Evolutionary conservation across 2,329 filamentous ascomycete genomes (phyloP), one percentile per base, ranked within the genome.

Genomic region (Diplodia mutila): DNA sequence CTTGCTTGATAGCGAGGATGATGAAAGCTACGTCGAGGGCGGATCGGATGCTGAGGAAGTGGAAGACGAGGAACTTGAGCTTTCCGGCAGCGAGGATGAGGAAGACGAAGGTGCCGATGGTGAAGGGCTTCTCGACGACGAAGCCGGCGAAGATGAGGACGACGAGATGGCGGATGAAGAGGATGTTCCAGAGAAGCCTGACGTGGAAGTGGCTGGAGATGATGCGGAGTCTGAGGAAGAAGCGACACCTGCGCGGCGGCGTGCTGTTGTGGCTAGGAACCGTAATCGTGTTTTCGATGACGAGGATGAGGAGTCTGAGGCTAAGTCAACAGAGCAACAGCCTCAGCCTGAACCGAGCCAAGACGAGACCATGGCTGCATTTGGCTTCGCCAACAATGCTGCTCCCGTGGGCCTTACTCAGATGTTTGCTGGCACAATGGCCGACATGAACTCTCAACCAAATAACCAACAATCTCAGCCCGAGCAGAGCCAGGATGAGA

Each of bases 361-460:
- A 23, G 72, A 76, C 29, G 74, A 77, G 52, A 68, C 71, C 11
- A 76, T 77, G 69, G 78, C 78, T 11, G 79, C 77, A 7, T 81
- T 81, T 69, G 74, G 80, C 72, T 76, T 83, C 74, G 68, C 76
- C 7, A 73, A 74, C n/a, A 63, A 52, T 34, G 75, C 77, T 51
- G 73, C 80, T 63, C 78, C 83, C 6, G 77, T 97, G 49, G 91
- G 92, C 9, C 84, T 97, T 54, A 96, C 92, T 0, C 94, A 97
- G 73, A 94, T 95, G 70, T 97, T 97, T 75, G 91, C 91, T 5
- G 92, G 92, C 14, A 97, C 93, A 0, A 91, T 97, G 88, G 93
- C 91, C 57, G 89, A 87, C 46, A 82, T 84, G 68, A 80, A 85
- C 57, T 76, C 77, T 2, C 78, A 73, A 7, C 32, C 32, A 34